Base-by-base conservation (phyloP, 768 basidiomycete genomes). In the Clitopilus passeckerianus region DNA sequence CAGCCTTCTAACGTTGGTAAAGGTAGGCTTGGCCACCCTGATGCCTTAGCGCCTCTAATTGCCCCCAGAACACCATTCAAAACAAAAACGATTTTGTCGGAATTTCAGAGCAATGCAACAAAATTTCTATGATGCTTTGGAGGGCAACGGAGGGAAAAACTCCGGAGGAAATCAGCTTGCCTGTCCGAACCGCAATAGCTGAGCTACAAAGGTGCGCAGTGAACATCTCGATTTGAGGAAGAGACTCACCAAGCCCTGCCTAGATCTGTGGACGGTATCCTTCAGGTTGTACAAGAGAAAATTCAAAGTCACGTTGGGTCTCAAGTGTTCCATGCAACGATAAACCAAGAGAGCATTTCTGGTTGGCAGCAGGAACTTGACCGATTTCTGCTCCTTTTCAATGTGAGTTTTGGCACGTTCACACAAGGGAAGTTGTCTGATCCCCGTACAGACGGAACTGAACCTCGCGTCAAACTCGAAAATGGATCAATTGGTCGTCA, bases 81-180 rank as follows among this genome's bases (percentile, higher is more conserved):
- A 57, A 20, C 16, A 62, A 59, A 0, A 52, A 60, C 1, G 60
- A 63, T 27, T 63, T 63, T 15, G 16, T 14, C 8, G 60, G 57
- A n/a, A 30, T 64, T 1, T 52, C 43, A n/a, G 63, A 61, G 43
- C 60, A 60, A 57, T 64, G 63, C 23, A 53, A 61, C 22, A 61
- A 24, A 12, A 64, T 64, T 22, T n/a, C 35, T 6, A 57, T 63
- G 3, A 18, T 57, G 1, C 46, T 63, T 55, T 61, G 60, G 57
- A 57, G 53, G 1, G 59, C 60, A 4, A 61, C 63, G 2, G 34
- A 20, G 0, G 34, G 35, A 5, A 55, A 5, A 56, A 16, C 54
- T 2, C 46, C 57, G 12, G 33, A 46, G 14, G 46, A 63, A 8
- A 54, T 60, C 12, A 57, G 46, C 34, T 14, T 14, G 16, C 27